phyloP scores from a whole-genome alignment of 768 basidiomycete genomes.

The Dentipellis sp. region DNA sequence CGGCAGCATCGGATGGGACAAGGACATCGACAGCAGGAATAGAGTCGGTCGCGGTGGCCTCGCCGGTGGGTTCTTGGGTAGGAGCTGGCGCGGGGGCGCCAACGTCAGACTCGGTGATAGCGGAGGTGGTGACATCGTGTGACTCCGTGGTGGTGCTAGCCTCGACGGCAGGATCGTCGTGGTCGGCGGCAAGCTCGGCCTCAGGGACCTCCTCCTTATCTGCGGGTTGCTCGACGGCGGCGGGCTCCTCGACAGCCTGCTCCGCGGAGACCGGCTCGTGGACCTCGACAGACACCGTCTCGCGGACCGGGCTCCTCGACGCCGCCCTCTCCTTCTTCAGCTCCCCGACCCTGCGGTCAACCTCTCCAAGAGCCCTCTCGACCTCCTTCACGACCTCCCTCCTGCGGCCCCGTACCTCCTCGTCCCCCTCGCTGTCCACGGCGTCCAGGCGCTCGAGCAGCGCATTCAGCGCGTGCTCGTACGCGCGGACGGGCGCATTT shows the following conservation, averaged over 20 bases:
- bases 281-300: background rate
- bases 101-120: background rate
- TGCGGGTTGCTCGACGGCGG: background rate
- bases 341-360: conserved; percentile 28
- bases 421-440: conserved; percentile 55
- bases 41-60: background rate
- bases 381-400: conserved; percentile 45
- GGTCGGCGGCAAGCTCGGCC: background rate
- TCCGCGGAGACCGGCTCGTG: background rate
- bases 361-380: conserved; percentile 46
- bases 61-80: background rate
- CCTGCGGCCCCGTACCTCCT: conserved; percentile 39
- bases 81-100: background rate
- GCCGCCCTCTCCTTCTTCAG: background rate
- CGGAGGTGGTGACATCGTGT: background rate
- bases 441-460: conserved; percentile 61
- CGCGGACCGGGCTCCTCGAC: background rate
- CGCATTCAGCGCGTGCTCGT: conserved; percentile 52
- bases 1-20: too few relatives aligned
- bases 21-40: too few relatives aligned
- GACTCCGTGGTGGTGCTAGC: background rate
- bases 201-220: background rate
- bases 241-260: background rate
- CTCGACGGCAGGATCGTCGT: background rate
- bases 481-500: conserved; percentile 53